Percentiles rank a stretch among this genome's conserved stretches.
Conservation (phyloP, 176 grass and related monocot genomes). For the Eragrostis nindensis region DNA sequence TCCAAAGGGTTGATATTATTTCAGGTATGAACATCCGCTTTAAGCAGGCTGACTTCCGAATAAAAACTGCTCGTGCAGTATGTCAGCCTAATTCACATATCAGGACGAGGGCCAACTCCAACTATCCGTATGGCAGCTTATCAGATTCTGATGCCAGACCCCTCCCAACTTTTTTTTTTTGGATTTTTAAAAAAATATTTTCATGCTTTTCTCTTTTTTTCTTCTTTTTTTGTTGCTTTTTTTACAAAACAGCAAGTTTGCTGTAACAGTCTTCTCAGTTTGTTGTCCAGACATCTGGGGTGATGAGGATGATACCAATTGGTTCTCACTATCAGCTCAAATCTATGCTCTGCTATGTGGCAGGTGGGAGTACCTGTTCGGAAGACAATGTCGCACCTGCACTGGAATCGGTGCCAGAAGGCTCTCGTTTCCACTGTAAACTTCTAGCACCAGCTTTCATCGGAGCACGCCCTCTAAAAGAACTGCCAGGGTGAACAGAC, state of each 20-base stretch:
- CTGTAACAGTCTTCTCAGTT: conserved; percentile 33
- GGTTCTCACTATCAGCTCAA: conserved; percentile 38
- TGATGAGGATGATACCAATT: conserved; percentile 1
- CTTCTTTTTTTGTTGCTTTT: no score
- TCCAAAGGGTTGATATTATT: conserved; percentile 24
- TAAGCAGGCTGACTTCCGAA: conserved; percentile 17
- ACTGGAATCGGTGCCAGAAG: conserved; percentile 47
- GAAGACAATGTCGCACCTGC: conserved; percentile 41
- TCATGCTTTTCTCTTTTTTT: conserved; percentile 16
- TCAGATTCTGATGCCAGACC: not conserved
- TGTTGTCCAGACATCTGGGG: conserved; percentile 26
- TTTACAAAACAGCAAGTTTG: conserved; percentile 43
- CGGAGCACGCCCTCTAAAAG: conserved; percentile 55
- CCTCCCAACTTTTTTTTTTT: conserved; percentile 15
- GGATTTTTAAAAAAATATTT: not conserved
- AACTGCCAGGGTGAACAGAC: conserved; percentile 51
- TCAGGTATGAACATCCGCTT: not conserved
- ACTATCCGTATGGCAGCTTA: conserved; percentile 10
- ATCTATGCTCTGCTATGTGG: conserved; percentile 43
- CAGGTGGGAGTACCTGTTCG: conserved; percentile 56
- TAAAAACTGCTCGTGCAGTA: conserved; percentile 22
- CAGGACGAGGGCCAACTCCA: not conserved
- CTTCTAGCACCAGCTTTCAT: conserved; percentile 88
- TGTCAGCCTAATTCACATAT: conserved; percentile 26
- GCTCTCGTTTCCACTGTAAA: conserved; percentile 90